These are phyloP conservation scores for Rugonectria rugulosa DNA, from an alignment of 2,329 filamentous ascomycete species.

Conservation along the genomic window DNA sequence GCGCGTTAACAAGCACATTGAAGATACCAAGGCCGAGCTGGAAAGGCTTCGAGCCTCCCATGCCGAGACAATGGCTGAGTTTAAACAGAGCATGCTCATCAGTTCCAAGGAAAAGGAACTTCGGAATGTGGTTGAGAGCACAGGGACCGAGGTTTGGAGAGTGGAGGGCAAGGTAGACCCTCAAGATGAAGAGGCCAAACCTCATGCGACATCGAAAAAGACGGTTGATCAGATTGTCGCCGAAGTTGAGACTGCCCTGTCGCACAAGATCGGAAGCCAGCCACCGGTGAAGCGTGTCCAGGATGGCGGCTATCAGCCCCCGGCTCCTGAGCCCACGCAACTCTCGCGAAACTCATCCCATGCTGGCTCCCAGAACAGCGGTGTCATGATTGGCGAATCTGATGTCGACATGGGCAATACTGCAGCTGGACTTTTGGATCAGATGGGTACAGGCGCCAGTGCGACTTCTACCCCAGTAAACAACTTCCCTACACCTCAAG, in stretches of 20 bases:
- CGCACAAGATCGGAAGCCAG: conserved; percentile 70
- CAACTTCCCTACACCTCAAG: conserved; percentile 67
- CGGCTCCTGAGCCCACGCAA: conserved; percentile 55
- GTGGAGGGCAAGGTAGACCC: conserved; percentile 65
- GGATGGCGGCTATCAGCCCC: conserved; percentile 78
- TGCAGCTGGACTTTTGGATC: conserved; percentile 70
- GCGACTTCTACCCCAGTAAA: conserved; percentile 67
- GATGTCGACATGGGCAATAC: conserved; percentile 72
- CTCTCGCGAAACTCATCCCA: conserved; percentile 64
- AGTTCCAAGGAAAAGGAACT: conserved; percentile 80
- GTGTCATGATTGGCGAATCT: conserved; percentile 63
- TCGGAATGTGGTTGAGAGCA: conserved; percentile 68
- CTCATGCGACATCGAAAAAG: conserved; percentile 52
- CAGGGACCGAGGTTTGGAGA: conserved; percentile 68
- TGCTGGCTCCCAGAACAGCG: conserved; percentile 63
- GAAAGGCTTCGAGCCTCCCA: conserved; percentile 85
- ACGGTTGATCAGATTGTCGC: conserved; percentile 77
- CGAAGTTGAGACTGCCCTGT: conserved; percentile 76
- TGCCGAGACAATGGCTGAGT: conserved; percentile 74
- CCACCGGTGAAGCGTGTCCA: conserved; percentile 75
- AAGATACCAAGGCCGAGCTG: conserved; percentile 80
- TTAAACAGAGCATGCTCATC: conserved; percentile 75
- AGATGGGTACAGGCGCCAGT: conserved; percentile 70
- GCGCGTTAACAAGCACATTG: conserved; percentile 75
- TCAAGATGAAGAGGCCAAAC: conserved; percentile 54